Conservation (phyloP, 768 basidiomycete species). For the Chlorophyllum brunneum region DNA sequence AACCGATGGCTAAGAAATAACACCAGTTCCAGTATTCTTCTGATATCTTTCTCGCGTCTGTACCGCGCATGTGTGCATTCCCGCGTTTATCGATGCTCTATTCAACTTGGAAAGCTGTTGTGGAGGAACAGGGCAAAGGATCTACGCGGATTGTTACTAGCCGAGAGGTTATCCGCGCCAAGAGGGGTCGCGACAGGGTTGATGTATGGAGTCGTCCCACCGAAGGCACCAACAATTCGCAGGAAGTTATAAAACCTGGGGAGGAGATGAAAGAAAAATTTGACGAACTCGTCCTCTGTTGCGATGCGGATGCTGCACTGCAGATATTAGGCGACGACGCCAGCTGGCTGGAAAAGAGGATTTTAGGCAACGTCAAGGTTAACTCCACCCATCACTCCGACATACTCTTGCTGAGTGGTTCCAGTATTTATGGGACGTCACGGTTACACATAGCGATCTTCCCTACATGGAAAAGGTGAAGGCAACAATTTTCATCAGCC, state of each 20-base stretch:
- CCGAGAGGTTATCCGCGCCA: constrained; percentile 25
- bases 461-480: constrained; percentile 42
- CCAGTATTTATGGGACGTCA: constrained; percentile 40
- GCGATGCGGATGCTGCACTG: constrained; percentile 25
- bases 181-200: constrained; percentile 20
- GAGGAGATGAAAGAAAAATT: constrained; percentile 20
- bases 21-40: constrained; percentile 28
- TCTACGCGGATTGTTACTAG: constrained; percentile 21
- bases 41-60: constrained; percentile 25
- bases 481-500: background rate
- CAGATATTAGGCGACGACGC: constrained; percentile 23
- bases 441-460: constrained; percentile 46
- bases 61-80: constrained; percentile 27
- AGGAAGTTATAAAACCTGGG: constrained; percentile 25
- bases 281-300: constrained; percentile 26
- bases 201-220: constrained; percentile 24
- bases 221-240: constrained; percentile 24
- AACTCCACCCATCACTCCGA: background rate
- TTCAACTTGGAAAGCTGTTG: constrained; percentile 21
- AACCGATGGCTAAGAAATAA: background rate
- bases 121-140: constrained; percentile 23
- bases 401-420: background rate
- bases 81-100: constrained; percentile 25
- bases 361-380: constrained; percentile 29
- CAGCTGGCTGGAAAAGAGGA: constrained; percentile 24